A percentile compares a stretch with the other conserved stretches of the same genome.
Conservation (phyloP, 352 stramenopile species). For the Phytophthora citricola region DNA sequence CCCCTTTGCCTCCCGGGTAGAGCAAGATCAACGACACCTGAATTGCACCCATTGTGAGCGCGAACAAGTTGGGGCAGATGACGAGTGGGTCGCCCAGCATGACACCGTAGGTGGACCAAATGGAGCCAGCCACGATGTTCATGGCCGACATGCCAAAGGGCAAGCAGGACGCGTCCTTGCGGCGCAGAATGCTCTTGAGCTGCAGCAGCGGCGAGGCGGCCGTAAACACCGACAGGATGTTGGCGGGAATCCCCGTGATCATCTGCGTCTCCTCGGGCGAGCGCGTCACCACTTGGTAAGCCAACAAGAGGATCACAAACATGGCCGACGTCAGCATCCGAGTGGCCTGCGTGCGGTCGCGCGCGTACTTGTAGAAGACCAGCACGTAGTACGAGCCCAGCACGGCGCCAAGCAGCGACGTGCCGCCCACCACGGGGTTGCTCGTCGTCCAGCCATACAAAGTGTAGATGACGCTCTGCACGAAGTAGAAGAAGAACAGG, state of each 20-base stretch:
- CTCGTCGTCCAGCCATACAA: constrained; percentile 72
- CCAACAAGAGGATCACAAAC: constrained; percentile 59
- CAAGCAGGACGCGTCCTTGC: constrained; percentile 70
- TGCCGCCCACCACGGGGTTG: constrained; percentile 68
- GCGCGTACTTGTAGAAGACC: constrained; percentile 67
- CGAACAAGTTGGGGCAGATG: constrained; percentile 76
- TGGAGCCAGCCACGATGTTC: constrained; percentile 69
- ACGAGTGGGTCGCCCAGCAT: constrained; percentile 70
- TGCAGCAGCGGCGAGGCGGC: constrained; percentile 74
- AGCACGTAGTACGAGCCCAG: constrained; percentile 77
- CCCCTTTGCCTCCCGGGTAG: constrained; percentile 51
- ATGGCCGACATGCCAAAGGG: constrained; percentile 84
- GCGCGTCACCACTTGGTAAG: constrained; percentile 52
- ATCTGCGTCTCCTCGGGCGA: constrained; percentile 58
- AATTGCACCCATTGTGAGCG: constrained; percentile 71
- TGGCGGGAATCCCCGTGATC: constrained; percentile 77
- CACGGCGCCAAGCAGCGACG: constrained; percentile 58
- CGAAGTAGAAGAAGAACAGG: constrained; percentile 87
- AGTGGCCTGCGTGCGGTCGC: constrained; percentile 48
- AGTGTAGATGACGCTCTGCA: constrained; percentile 85
- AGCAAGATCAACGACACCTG: constrained; percentile 72
- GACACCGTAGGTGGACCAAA: constrained; percentile 77
- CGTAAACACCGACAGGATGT: constrained; percentile 76
- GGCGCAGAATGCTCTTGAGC: constrained; percentile 67
- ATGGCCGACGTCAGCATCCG: constrained; percentile 56